Percentiles rank a stretch among this genome's conserved stretches.
Conservation (phyloP, 2,329 filamentous ascomycete genomes). For the Blastomyces parvus region DNA sequence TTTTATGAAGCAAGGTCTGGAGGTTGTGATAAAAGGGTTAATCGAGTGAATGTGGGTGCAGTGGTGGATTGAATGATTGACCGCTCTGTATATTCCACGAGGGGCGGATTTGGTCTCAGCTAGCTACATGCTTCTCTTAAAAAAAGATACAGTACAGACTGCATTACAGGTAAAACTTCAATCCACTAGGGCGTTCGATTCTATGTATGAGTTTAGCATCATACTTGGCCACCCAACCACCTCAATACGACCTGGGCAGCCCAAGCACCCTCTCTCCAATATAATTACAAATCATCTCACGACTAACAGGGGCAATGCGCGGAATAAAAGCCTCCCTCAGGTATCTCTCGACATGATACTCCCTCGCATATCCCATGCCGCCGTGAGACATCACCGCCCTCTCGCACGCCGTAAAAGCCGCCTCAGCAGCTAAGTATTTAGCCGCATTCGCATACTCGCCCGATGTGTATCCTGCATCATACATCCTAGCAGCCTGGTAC, state of each 20-base stretch:
- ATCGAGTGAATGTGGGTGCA: not conserved
- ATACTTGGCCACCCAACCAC: not conserved
- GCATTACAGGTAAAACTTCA: not conserved
- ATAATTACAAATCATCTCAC: slow-evolving; percentile 40
- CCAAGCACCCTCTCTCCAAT: slow-evolving; percentile 35
- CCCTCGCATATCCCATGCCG: slow-evolving; percentile 54
- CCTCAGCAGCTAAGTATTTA: slow-evolving; percentile 51
- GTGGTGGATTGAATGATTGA: not conserved
- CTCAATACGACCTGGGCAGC: slow-evolving; percentile 34
- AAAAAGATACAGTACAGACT: not conserved
- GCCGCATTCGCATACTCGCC: slow-evolving; percentile 49
- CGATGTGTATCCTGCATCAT: slow-evolving; percentile 44
- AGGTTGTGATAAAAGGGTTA: not conserved
- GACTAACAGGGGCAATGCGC: slow-evolving; percentile 49
- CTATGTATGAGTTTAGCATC: not conserved
- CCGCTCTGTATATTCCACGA: not conserved
- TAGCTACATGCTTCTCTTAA: not conserved
- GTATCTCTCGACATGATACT: slow-evolving; percentile 55
- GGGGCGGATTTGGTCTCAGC: not conserved
- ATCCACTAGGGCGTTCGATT: not conserved
- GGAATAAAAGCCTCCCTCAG: slow-evolving; percentile 51
- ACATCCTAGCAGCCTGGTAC: slow-evolving; percentile 51
- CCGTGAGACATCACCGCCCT: slow-evolving; percentile 47
- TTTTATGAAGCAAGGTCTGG: not conserved
- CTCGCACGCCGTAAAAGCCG: slow-evolving; percentile 51